These are phyloP conservation scores for Candida ponderosae DNA, from an alignment of 805 yeast genomes.

Conservation along the genomic window DNA sequence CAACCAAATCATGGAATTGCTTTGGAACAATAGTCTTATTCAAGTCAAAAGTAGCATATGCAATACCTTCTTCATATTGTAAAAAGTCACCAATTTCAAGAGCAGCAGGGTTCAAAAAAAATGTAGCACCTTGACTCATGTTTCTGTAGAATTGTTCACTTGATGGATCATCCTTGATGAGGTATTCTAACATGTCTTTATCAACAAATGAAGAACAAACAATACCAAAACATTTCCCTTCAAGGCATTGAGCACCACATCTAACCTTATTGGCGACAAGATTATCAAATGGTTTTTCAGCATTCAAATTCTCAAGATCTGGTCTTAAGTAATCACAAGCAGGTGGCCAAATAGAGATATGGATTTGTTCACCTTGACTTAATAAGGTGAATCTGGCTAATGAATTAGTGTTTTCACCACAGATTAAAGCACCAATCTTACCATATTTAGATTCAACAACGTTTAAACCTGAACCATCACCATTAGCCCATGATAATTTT, in stretches of 20 bases:
- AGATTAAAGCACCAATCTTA: conserved; percentile 15
- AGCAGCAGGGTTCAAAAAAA: conserved; percentile 16
- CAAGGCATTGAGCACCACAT: conserved; percentile 18
- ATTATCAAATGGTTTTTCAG: conserved; percentile 10
- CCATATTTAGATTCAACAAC: conserved; percentile 15
- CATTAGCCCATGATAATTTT: conserved; percentile 16
- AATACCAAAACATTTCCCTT: conserved; percentile 19
- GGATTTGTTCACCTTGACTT: conserved; percentile 18
- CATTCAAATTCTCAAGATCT: conserved; percentile 3
- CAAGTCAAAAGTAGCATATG: conserved; percentile 18
- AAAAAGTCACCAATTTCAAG: conserved; percentile 17
- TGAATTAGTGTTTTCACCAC: conserved; percentile 19
- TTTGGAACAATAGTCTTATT: conserved; percentile 17
- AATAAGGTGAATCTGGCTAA: conserved; percentile 17
- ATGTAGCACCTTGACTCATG: conserved; percentile 15
- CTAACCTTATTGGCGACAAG: conserved; percentile 16
- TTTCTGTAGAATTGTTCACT: conserved; percentile 10
- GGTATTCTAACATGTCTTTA: conserved; percentile 11
- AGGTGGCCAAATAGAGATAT: conserved; percentile 19
- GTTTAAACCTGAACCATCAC: conserved; percentile 17
- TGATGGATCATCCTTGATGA: conserved; percentile 17
- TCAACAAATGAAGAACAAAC: conserved; percentile 16
- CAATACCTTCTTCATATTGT: conserved; percentile 17
- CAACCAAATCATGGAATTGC: conserved; percentile 19
- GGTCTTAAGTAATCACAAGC: conserved; percentile 3